Evolutionary conservation across 192 early-diverging fungal genomes (phyloP), one percentile per base, ranked within the genome.

Genomic region (Pilobolus umbonatus): DNA sequence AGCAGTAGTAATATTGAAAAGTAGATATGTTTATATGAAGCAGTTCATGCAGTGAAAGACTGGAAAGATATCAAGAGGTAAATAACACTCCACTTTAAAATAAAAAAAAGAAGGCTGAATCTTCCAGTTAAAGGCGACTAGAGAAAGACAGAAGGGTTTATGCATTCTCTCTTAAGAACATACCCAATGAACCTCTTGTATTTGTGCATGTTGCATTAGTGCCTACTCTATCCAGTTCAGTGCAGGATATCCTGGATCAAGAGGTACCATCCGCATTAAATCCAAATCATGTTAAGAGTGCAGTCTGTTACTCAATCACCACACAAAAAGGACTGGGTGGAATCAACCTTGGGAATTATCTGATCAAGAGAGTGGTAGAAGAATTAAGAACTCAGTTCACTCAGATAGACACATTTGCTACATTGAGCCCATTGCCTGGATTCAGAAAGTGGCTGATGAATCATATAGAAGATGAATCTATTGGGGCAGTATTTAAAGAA

Each of bases 241-340:
- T 94, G 3, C 88, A 92, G 30, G 75, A 58, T 12, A 60, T 69
- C 57, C 32, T 72, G 24, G 64, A 42, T 9, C 67, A 80, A 32
- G 55, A 39, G 17, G 24, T 65, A 5, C 30, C 55, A 14, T 4
- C 14, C 2, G 49, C 42, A 0, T 49, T 60, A 5, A 15, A 43
- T 42, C 2, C 25, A 3, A 48, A 76, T 9, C 67, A 78, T 5
- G 62, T 86, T 11, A 71, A 68, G 6, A 83, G 80, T 55, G 95
- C 92, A 11, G 86, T 94, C 1, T 98, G 96, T 65, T 98, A 98
- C 72, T 95, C 95, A 2, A 96, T 98, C 58, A 90, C 89, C 12
- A 89, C 89, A 19, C 92, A 96, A 62, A 80, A 80, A 32, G 88
- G 82, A 61, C 76, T 98, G 9, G 77, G 88, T 11, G 92, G 95